A percentile compares a stretch with the other conserved stretches of the same genome.
Conservation (phyloP, 257 asterid genomes). For the Primulina tabacum region DNA sequence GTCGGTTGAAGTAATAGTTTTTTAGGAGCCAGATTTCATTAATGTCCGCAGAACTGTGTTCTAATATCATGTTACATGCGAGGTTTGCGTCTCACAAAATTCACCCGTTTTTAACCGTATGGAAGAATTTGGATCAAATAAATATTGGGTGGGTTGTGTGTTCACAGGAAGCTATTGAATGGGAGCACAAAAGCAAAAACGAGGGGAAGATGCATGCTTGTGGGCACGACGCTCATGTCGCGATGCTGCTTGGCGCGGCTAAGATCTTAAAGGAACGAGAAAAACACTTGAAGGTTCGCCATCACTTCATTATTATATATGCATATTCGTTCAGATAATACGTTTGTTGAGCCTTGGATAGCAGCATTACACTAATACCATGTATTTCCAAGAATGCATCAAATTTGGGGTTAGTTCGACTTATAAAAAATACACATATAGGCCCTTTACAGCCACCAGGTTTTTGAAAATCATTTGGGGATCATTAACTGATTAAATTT, state of each 20-base stretch:
- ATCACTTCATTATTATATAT: background rate
- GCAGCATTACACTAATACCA: no score
- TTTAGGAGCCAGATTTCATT: no score
- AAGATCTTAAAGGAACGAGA: conserved; percentile 56
- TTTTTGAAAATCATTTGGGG: no score
- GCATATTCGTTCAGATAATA: background rate
- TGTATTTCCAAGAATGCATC: no score
- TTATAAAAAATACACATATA: no score
- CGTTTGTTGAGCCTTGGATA: no score
- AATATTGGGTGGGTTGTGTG: background rate
- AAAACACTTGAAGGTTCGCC: conserved; percentile 45
- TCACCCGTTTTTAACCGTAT: background rate
- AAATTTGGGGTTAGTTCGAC: no score
- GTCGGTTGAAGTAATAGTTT: no score
- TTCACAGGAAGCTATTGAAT: conserved; percentile 64
- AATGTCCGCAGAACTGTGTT: no score
- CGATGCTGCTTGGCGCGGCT: conserved; percentile 76
- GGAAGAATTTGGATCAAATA: background rate
- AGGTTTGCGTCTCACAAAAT: background rate
- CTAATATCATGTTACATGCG: no score
- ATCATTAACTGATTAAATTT: background rate
- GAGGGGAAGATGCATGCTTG: conserved; percentile 80
- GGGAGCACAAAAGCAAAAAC: conserved; percentile 68
- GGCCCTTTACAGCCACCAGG: no score
- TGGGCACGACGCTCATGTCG: conserved; percentile 75